Evolutionary conservation across 192 early-diverging fungal species (phyloP).

Genomic region (Coemansia sp.): DNA sequence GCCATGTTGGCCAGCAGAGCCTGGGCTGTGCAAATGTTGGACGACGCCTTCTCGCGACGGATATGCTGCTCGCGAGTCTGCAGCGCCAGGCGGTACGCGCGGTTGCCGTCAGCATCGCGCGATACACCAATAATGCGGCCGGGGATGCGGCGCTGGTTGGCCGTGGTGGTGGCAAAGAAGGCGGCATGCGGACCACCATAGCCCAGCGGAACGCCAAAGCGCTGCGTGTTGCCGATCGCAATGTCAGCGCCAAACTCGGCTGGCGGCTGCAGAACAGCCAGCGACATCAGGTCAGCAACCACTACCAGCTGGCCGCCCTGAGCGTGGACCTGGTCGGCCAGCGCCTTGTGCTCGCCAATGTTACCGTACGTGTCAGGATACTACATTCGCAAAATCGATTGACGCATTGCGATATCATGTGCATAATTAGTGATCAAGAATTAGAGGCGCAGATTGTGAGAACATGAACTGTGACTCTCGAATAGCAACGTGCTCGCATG

Average conservation of each 20-base stretch:
- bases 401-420: neutral
- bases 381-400: constrained; percentile 46
- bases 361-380: constrained; percentile 91
- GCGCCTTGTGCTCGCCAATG: constrained; percentile 77
- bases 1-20: constrained; percentile 99
- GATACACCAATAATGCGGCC: constrained; percentile 96
- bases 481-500: neutral
- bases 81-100: constrained; percentile 90
- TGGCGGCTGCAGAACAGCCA: constrained; percentile 87
- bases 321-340: constrained; percentile 76
- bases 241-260: constrained; percentile 98
- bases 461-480: neutral
- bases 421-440: constrained; percentile 3
- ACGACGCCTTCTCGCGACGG: constrained; percentile 96
- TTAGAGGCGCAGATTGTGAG: neutral
- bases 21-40: constrained; percentile 99
- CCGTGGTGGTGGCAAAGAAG: constrained; percentile 93
- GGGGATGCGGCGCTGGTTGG: constrained; percentile 92
- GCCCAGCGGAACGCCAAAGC: constrained; percentile 98
- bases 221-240: constrained; percentile 94
- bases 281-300: constrained; percentile 91
- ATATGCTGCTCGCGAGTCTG: constrained; percentile 99
- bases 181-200: constrained; percentile 99
- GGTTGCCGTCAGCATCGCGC: constrained; percentile 83
- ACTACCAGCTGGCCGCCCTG: constrained; percentile 84